Conservation (phyloP, 352 stramenopile species). For the Phytophthora syringae region DNA sequence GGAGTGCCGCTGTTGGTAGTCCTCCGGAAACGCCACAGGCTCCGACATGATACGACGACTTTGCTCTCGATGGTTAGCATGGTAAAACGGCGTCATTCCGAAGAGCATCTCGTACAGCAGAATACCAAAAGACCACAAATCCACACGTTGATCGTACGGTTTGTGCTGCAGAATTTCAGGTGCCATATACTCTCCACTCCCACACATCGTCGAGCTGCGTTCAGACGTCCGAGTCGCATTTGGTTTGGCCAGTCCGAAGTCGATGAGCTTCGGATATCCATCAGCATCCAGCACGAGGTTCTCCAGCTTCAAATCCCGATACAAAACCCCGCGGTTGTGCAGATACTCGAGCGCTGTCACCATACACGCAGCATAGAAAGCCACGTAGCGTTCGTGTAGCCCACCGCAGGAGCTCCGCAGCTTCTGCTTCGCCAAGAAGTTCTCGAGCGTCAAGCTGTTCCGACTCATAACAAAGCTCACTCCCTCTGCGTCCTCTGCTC, state of each 20-base stretch:
- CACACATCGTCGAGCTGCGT: slow-evolving; percentile 63
- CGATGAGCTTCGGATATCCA: slow-evolving; percentile 87
- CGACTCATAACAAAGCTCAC: slow-evolving; percentile 20
- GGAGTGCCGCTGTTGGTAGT: slow-evolving; percentile 48
- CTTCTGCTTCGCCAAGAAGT: slow-evolving; percentile 46
- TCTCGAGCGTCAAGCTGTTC: slow-evolving; percentile 51
- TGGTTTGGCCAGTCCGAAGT: slow-evolving; percentile 76
- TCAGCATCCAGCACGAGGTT: slow-evolving; percentile 86
- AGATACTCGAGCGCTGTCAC: slow-evolving; percentile 91
- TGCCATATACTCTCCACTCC: slow-evolving; percentile 83
- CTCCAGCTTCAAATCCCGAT: slow-evolving; percentile 90
- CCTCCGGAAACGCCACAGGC: slow-evolving; percentile 58
- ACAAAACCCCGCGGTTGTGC: slow-evolving; percentile 64
- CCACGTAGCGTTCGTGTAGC: slow-evolving; percentile 87
- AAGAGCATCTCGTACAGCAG: slow-evolving; percentile 75
- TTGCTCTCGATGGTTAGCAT: slow-evolving; percentile 71
- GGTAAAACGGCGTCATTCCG: slow-evolving; percentile 88
- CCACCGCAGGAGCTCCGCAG: slow-evolving; percentile 47
- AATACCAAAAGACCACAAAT: slow-evolving; percentile 85
- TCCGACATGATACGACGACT: slow-evolving; percentile 72
- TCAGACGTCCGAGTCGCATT: slow-evolving; percentile 50
- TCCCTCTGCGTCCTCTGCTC: slow-evolving; percentile 32
- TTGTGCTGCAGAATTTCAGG: slow-evolving; percentile 69
- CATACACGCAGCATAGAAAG: slow-evolving; percentile 96
- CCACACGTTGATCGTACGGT: slow-evolving; percentile 62